Conservation (phyloP, 768 basidiomycete genomes). For the Tulasnella sp. region DNA sequence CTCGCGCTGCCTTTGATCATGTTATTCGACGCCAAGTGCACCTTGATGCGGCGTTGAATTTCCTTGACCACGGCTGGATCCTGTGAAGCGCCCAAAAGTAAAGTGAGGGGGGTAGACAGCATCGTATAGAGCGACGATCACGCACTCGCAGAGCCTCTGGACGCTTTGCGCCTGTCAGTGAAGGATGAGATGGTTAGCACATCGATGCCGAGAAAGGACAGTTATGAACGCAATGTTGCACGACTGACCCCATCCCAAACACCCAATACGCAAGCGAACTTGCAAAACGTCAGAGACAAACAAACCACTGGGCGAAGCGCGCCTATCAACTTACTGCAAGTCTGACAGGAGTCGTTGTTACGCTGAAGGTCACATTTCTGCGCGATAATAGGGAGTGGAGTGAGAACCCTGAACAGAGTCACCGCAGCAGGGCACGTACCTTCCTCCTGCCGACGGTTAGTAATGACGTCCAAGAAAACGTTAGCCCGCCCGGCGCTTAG, state of each 20-base stretch:
- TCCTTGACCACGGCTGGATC: slow-evolving; percentile 22
- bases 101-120: background rate
- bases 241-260: slow-evolving; percentile 25
- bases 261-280: slow-evolving; percentile 24
- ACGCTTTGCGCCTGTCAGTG: slow-evolving; percentile 18
- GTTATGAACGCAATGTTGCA: background rate
- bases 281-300: slow-evolving; percentile 2
- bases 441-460: slow-evolving; percentile 19
- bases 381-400: background rate
- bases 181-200: background rate
- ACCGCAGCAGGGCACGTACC: slow-evolving; percentile 15
- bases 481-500: slow-evolving; percentile 1
- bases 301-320: background rate
- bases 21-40: slow-evolving; percentile 25
- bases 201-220: background rate
- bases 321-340: slow-evolving; percentile 21
- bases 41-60: slow-evolving; percentile 20
- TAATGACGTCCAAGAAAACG: slow-evolving; percentile 1
- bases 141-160: slow-evolving; percentile 24
- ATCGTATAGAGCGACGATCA: background rate
- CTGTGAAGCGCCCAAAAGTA: background rate
- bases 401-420: background rate
- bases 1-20: slow-evolving; percentile 28
- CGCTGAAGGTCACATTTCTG: slow-evolving; percentile 25
- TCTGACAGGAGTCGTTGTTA: slow-evolving; percentile 18